Conservation (phyloP, 2,329 filamentous ascomycete species). For the Cercospora citrullina region DNA sequence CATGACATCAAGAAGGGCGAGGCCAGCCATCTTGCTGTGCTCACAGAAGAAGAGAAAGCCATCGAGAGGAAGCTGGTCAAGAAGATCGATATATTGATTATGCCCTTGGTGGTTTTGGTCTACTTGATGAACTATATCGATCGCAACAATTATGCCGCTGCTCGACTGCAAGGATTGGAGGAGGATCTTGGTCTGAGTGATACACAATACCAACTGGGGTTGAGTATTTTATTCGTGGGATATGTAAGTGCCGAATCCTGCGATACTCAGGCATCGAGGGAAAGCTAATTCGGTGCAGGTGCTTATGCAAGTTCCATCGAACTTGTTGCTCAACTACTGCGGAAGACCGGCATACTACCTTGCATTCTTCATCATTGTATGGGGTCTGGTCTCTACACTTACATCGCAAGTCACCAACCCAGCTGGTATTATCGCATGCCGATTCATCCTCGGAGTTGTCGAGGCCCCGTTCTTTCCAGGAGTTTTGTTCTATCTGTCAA, state of each 20-base stretch:
- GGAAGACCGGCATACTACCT: slow-evolving; percentile 60
- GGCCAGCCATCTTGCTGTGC: slow-evolving; percentile 29
- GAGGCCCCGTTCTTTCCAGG: slow-evolving; percentile 52
- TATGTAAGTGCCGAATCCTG: slow-evolving; percentile 46
- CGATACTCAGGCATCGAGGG: background rate
- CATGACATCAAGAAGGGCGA: slow-evolving; percentile 26
- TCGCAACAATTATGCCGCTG: slow-evolving; percentile 63
- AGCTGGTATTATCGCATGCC: slow-evolving; percentile 36
- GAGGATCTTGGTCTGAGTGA: slow-evolving; percentile 58
- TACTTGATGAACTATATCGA: slow-evolving; percentile 40
- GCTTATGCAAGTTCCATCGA: slow-evolving; percentile 56
- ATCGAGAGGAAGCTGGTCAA: slow-evolving; percentile 61
- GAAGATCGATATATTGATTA: slow-evolving; percentile 69
- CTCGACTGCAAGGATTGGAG: slow-evolving; percentile 64
- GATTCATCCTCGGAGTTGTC: slow-evolving; percentile 66
- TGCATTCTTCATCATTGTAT: slow-evolving; percentile 74
- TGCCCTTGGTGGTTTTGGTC: slow-evolving; percentile 71
- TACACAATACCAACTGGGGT: slow-evolving; percentile 62
- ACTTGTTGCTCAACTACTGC: slow-evolving; percentile 71
- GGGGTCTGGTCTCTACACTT: slow-evolving; percentile 68
- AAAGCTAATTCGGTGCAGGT: slow-evolving; percentile 25
- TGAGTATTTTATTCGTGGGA: slow-evolving; percentile 62
- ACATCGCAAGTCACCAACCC: slow-evolving; percentile 35
- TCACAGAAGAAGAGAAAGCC: slow-evolving; percentile 37
- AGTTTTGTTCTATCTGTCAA: slow-evolving; percentile 59